Percentiles rank a stretch among this genome's conserved stretches.
Conservation (phyloP, 2,329 filamentous ascomycete genomes). For the Ceratocystis variospora region DNA sequence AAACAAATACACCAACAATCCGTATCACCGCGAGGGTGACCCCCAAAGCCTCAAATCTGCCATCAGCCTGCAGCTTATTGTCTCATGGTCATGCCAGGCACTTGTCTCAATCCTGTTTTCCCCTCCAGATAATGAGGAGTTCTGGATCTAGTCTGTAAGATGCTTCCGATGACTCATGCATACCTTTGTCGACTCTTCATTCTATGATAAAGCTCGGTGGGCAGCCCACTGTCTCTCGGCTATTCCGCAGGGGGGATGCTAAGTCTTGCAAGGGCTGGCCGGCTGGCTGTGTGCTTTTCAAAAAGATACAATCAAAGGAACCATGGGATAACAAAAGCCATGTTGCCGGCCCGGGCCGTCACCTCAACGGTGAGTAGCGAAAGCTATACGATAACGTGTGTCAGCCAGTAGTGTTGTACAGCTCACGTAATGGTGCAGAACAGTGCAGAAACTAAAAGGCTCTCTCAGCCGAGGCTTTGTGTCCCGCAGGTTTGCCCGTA, state of each 20-base stretch:
- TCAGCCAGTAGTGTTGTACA: no score
- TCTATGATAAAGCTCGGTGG: background rate
- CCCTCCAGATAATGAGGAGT: background rate
- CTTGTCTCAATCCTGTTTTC: conserved; percentile 21
- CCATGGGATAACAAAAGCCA: background rate
- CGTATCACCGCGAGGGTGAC: background rate
- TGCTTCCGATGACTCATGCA: background rate
- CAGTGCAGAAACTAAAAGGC: no score
- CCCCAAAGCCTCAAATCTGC: background rate
- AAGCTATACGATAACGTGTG: background rate
- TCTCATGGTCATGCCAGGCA: background rate
- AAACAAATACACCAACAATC: background rate
- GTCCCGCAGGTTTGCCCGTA: no score
- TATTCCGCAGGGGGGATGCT: background rate
- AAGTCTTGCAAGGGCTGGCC: background rate
- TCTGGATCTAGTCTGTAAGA: background rate
- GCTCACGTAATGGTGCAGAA: no score
- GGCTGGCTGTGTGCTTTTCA: background rate
- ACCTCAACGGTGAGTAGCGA: background rate
- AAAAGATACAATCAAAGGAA: background rate
- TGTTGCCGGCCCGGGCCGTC: background rate
- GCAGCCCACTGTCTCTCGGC: background rate
- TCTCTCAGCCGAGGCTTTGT: no score
- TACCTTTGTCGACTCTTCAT: conserved; percentile 24
- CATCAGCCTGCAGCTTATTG: background rate